Base-by-base conservation (phyloP, 164 flowering plant genomes). In the Dillenia turbinata region DNA sequence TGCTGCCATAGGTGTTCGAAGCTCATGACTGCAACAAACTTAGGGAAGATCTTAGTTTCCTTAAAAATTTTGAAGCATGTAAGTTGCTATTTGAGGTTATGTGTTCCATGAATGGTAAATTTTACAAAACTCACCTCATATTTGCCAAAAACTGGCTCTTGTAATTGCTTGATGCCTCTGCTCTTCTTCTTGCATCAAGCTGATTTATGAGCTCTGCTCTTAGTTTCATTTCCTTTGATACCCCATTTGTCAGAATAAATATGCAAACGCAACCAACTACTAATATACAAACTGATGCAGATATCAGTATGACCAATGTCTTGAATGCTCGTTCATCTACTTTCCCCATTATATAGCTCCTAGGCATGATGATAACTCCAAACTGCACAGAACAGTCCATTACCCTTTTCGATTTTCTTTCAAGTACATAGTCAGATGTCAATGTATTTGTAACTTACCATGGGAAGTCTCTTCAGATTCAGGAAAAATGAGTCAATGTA, bases 1-100 rank as follows among this genome's bases (percentile, higher is more conserved):
- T 57, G 96, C 99, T 75, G 99, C 97, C 99, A 94, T 94, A 56
- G 99, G 99, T 56, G 99, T 94, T 71, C 99, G 79, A 70, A 94
- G 73, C 71, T 94, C 99, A 68, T 94, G 99, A 73, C 99, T 89
- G 87, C 54, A 69, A 75, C 40, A 26, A 62, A 69, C n/a, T 11
- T 54, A 54, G 54, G 17, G 55, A 12, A 22, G 52, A 19, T 56
- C 26, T 67, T 57, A 60, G 16, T 58, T 56, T 46, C 15, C 52
- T 9, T 9, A 62, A 45, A 49, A 13, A 22, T 33, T 11, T 12
- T 53, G 9, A 10, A 15, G 48, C 46, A 11, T 52, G 52, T 33
- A 33, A 4, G 40, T 33, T 33, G 40, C 40, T 5, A 33, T 33
- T 5, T 33, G 7, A 33, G 40, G 40, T 33, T 33, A 5, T 6